phyloP scores from a whole-genome alignment of 2,329 filamentous ascomycete genomes.

The Aulographum hederae region DNA sequence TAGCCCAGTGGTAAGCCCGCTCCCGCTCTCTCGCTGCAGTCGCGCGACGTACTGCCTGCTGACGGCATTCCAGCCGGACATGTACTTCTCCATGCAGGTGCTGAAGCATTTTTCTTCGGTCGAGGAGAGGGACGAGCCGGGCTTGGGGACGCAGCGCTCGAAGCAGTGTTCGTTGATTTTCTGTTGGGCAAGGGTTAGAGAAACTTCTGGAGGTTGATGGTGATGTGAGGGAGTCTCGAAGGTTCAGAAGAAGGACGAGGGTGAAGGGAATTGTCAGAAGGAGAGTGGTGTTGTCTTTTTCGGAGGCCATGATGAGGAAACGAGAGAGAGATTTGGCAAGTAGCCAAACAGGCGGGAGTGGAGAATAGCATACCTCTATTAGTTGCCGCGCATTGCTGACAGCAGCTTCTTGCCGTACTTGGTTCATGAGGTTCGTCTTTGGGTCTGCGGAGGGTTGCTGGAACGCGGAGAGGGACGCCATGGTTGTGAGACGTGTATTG shows the following conservation, averaged over 20 bases:
- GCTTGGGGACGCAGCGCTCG: constrained; percentile 34
- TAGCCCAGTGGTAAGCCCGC: too few relatives aligned
- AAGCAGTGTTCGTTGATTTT: constrained; percentile 40
- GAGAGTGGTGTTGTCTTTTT: too few relatives aligned
- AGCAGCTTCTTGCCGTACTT: constrained; percentile 33
- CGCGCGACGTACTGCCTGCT: constrained; percentile 28
- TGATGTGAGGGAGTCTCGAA: constrained; percentile 2
- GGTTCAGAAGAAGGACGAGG: too few relatives aligned
- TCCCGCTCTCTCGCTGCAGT: constrained; percentile 24
- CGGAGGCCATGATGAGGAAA: not conserved
- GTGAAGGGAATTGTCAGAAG: not conserved
- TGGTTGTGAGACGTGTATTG: constrained; percentile 5
- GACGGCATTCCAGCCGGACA: constrained; percentile 33
- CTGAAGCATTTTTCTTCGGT: constrained; percentile 31
- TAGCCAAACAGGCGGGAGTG: not conserved
- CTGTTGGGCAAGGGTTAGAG: constrained; percentile 12
- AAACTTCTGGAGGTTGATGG: not conserved
- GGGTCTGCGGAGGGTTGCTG: constrained; percentile 15
- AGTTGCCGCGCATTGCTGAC: constrained; percentile 31
- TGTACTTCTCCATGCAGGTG: constrained; percentile 37
- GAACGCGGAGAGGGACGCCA: constrained; percentile 16
- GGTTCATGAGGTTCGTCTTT: constrained; percentile 30
- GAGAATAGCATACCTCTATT: constrained; percentile 27
- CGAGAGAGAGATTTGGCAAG: not conserved
- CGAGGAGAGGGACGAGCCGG: constrained; percentile 29